Percentiles rank a stretch among this genome's conserved stretches.
Conservation (phyloP, 2,329 filamentous ascomycete genomes). For the Ceratocystis eucalypticola region DNA sequence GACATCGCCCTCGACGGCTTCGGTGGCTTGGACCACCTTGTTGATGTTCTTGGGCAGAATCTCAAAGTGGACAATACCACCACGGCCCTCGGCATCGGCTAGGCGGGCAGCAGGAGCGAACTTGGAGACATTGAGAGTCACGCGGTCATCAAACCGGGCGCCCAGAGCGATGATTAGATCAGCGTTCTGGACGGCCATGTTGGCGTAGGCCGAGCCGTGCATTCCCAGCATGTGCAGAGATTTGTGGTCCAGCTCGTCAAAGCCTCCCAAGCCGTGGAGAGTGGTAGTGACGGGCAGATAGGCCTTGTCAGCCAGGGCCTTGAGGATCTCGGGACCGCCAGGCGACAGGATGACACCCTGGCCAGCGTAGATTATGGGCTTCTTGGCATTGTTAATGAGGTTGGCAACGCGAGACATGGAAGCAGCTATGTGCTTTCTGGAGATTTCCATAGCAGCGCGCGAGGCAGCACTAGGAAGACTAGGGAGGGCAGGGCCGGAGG, state of each 20-base stretch:
- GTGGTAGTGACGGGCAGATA: conserved; percentile 93
- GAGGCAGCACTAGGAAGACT: conserved; percentile 76
- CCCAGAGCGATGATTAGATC: conserved; percentile 93
- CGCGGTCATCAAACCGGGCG: conserved; percentile 90
- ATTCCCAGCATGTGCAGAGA: conserved; percentile 96
- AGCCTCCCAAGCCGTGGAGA: conserved; percentile 82
- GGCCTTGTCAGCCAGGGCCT: conserved; percentile 77
- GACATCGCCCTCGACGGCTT: conserved; percentile 89
- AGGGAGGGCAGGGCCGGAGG: conserved; percentile 58
- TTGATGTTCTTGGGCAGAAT: conserved; percentile 99
- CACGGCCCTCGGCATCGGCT: conserved; percentile 70
- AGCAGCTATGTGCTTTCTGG: conserved; percentile 54
- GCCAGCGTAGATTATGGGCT: conserved; percentile 89
- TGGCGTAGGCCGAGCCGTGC: conserved; percentile 94
- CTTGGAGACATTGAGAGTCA: conserved; percentile 66
- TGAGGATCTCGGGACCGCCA: conserved; percentile 66
- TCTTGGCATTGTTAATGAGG: conserved; percentile 78
- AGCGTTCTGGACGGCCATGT: conserved; percentile 94
- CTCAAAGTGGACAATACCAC: conserved; percentile 94
- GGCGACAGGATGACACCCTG: conserved; percentile 73
- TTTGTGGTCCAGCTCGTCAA: conserved; percentile 86
- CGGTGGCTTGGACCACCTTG: conserved; percentile 94
- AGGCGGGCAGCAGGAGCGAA: conserved; percentile 81
- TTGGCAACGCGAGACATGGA: conserved; percentile 66
- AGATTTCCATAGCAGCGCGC: conserved; percentile 61